Percentiles rank a stretch among this genome's conserved stretches.
phyloP scores from a whole-genome alignment of 1,139 yeast species.

The Yamadazyma diddensiae region DNA sequence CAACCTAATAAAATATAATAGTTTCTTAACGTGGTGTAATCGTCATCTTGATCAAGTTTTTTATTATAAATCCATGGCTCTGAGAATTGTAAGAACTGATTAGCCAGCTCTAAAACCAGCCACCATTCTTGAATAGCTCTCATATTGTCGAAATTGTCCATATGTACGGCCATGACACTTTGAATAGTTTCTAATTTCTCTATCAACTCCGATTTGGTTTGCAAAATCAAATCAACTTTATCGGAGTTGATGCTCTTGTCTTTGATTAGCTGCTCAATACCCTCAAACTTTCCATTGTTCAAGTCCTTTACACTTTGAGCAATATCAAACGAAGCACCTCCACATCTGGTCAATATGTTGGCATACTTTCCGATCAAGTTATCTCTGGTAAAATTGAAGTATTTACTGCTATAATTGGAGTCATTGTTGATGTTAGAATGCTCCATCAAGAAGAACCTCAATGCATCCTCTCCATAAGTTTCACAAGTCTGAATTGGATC shows the following conservation, averaged over 20 bases:
- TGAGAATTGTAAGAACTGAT: slow-evolving; percentile 55
- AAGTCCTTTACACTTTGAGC: slow-evolving; percentile 35
- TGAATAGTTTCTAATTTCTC: slow-evolving; percentile 20
- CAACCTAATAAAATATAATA: slow-evolving; percentile 60
- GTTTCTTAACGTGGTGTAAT: slow-evolving; percentile 36
- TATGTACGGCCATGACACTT: slow-evolving; percentile 35
- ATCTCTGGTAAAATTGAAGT: slow-evolving; percentile 56
- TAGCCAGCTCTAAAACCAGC: slow-evolving; percentile 58
- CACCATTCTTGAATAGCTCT: slow-evolving; percentile 64
- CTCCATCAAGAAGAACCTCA: slow-evolving; percentile 74
- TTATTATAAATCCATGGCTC: slow-evolving; percentile 57
- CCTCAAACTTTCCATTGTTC: slow-evolving; percentile 19
- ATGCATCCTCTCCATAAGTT: slow-evolving; percentile 67
- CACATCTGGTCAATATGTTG: slow-evolving; percentile 69
- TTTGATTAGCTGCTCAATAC: slow-evolving; percentile 23
- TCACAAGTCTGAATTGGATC: slow-evolving; percentile 71
- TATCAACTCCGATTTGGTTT: slow-evolving; percentile 18
- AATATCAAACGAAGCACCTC: slow-evolving; percentile 68
- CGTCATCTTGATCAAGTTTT: slow-evolving; percentile 16
- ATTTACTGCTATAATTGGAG: slow-evolving; percentile 68
- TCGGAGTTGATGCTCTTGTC: slow-evolving; percentile 13
- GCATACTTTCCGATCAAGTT: slow-evolving; percentile 80
- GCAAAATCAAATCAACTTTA: slow-evolving; percentile 17
- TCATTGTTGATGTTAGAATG: slow-evolving; percentile 75
- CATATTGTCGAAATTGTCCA: slow-evolving; percentile 52